phyloP scores from a whole-genome alignment of 1,284 basidiomycete genomes.

The Calocybe gambosa region DNA sequence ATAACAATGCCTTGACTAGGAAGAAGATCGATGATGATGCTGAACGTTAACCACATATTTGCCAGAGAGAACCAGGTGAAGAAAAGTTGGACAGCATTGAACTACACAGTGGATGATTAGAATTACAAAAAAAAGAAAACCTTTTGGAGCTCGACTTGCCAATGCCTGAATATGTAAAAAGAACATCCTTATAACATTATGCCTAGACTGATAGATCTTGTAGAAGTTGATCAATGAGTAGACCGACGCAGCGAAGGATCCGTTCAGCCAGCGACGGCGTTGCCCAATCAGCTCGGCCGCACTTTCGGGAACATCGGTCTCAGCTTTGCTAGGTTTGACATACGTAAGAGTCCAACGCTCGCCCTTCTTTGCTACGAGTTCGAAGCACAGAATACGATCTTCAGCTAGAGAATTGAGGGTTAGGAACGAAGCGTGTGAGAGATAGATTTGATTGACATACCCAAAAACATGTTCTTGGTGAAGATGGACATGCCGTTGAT shows the following conservation, averaged over 20 bases:
- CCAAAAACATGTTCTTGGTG: constrained; percentile 91
- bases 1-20: constrained; percentile 56
- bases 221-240: constrained; percentile 94
- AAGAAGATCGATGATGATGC: constrained; percentile 79
- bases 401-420: constrained; percentile 45
- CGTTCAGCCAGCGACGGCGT: constrained; percentile 94
- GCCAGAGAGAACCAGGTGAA: constrained; percentile 92
- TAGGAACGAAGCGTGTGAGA: neutral
- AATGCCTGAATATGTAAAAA: constrained; percentile 93
- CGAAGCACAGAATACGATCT: constrained; percentile 95
- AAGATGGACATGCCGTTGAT: constrained; percentile 98
- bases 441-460: constrained; percentile 17
- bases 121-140: neutral
- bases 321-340: constrained; percentile 92
- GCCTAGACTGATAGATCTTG: constrained; percentile 82
- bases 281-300: constrained; percentile 93
- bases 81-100: constrained; percentile 71
- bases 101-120: constrained; percentile 33
- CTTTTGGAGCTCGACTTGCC: constrained; percentile 37
- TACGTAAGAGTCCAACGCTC: constrained; percentile 90
- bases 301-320: constrained; percentile 89
- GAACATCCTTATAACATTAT: constrained; percentile 83
- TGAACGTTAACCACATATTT: constrained; percentile 84
- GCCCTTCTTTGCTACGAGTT: constrained; percentile 86
- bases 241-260: constrained; percentile 93